Evolutionary conservation across 75 land plant species (phyloP).

Genomic region (Sequoia sempervirens): DNA sequence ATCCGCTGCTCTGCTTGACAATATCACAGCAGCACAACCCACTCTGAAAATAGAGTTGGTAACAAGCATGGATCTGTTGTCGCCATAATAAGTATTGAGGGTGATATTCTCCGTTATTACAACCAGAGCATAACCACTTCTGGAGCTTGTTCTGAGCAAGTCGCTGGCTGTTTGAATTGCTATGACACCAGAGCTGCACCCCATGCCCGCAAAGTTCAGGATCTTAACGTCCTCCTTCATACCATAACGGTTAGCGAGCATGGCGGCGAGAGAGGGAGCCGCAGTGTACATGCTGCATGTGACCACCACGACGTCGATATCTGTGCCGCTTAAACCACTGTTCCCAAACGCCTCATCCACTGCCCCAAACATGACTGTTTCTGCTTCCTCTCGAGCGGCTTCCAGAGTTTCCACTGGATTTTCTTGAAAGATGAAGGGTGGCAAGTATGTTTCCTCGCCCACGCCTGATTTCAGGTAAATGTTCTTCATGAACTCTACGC

Average conservation of each 20-base stretch:
- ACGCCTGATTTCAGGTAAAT: constrained; percentile 33
- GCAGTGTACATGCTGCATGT: constrained; percentile 37
- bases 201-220: constrained; percentile 49
- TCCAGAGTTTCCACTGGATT: constrained; percentile 16
- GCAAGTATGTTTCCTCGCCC: constrained; percentile 55
- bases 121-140: constrained; percentile 23
- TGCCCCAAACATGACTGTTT: constrained; percentile 26
- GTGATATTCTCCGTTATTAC: constrained; percentile 55
- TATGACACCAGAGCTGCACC: constrained; percentile 44
- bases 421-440: constrained; percentile 29
- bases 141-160: constrained; percentile 12
- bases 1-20: constrained; percentile 25
- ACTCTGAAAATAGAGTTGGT: constrained; percentile 47
- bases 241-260: constrained; percentile 15
- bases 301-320: constrained; percentile 30
- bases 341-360: constrained; percentile 30
- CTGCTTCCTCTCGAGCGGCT: constrained; percentile 30
- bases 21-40: constrained; percentile 31
- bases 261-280: constrained; percentile 22
- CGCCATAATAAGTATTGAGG: constrained; percentile 36
- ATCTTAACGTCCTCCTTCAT: constrained; percentile 13
- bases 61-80: constrained; percentile 37
- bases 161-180: constrained; percentile 33
- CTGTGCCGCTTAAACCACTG: constrained; percentile 6
- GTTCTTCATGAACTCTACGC: constrained; percentile 28